Percentiles rank a stretch among this genome's conserved stretches.
Conservation (phyloP, 495 filamentous ascomycete species). For the Penicillium odoratum region DNA sequence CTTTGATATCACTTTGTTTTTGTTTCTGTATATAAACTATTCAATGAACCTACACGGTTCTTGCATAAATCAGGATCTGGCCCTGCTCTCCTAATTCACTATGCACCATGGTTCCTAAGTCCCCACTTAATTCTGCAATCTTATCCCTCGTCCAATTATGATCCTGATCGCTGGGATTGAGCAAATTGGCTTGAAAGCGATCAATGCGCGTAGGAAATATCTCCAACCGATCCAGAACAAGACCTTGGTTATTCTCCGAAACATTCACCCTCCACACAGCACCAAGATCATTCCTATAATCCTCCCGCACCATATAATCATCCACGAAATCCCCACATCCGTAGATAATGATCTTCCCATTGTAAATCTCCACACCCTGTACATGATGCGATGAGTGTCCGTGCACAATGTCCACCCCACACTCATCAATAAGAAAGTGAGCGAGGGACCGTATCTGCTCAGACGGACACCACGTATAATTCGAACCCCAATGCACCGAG, state of each 20-base stretch:
- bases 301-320: slow-evolving; percentile 38
- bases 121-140: slow-evolving; percentile 21
- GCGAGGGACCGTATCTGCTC: slow-evolving; percentile 31
- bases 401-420: slow-evolving; percentile 45
- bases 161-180: slow-evolving; percentile 22
- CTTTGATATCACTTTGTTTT: not conserved
- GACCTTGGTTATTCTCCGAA: slow-evolving; percentile 5
- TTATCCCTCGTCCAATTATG: slow-evolving; percentile 28
- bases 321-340: slow-evolving; percentile 49
- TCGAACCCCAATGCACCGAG: slow-evolving; percentile 46
- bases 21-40: not conserved
- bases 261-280: slow-evolving; percentile 42
- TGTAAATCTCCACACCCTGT: slow-evolving; percentile 43
- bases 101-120: slow-evolving; percentile 23
- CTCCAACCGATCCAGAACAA: slow-evolving; percentile 28
- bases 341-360: slow-evolving; percentile 40
- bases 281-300: slow-evolving; percentile 42
- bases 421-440: slow-evolving; percentile 45
- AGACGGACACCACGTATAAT: slow-evolving; percentile 37
- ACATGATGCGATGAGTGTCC: slow-evolving; percentile 47
- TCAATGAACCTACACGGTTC: not conserved
- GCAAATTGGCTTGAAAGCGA: slow-evolving; percentile 27
- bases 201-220: slow-evolving; percentile 33
- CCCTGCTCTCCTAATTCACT: slow-evolving; percentile 23
- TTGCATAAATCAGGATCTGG: slow-evolving; percentile 30